A percentile compares a stretch with the other conserved stretches of the same genome.
These are phyloP conservation scores for Actinidia polygama DNA, from an alignment of 179 eudicot genomes.

Conservation along the genomic window DNA sequence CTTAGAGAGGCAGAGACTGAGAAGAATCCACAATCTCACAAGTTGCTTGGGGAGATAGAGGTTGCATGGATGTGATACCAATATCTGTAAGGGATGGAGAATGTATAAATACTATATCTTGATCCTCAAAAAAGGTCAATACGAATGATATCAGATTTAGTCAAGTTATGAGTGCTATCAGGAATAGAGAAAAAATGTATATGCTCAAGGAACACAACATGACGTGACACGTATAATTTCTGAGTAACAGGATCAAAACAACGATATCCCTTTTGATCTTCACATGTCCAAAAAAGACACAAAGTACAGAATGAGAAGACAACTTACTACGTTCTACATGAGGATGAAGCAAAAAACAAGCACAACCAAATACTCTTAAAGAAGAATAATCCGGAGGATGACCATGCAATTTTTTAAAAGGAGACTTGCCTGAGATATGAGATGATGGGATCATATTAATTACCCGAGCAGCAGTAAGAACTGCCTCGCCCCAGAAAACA, in stretches of 20 bases:
- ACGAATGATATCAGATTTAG: neutral
- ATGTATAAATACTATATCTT: neutral
- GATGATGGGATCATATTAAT: neutral
- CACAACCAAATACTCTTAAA: neutral
- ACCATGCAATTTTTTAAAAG: neutral
- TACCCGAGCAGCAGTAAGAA: too few species aligned
- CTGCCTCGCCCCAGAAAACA: too few species aligned
- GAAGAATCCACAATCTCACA: neutral
- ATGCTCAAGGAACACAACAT: neutral
- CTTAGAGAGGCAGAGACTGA: neutral
- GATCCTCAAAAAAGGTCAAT: neutral
- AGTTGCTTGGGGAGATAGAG: neutral
- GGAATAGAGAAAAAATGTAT: neutral
- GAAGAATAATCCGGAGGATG: neutral
- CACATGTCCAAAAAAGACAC: neutral
- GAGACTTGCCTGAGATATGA: neutral
- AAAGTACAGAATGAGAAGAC: neutral
- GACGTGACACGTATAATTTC: neutral
- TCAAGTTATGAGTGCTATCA: neutral
- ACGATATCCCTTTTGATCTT: neutral
- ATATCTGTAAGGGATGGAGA: neutral
- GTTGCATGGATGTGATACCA: neutral
- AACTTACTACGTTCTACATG: neutral
- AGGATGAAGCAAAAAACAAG: constrained; percentile 10
- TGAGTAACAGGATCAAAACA: neutral